These are phyloP conservation scores for Cercospora sp. DNA, from an alignment of 2,329 filamentous ascomycete genomes.

Conservation along the genomic window DNA sequence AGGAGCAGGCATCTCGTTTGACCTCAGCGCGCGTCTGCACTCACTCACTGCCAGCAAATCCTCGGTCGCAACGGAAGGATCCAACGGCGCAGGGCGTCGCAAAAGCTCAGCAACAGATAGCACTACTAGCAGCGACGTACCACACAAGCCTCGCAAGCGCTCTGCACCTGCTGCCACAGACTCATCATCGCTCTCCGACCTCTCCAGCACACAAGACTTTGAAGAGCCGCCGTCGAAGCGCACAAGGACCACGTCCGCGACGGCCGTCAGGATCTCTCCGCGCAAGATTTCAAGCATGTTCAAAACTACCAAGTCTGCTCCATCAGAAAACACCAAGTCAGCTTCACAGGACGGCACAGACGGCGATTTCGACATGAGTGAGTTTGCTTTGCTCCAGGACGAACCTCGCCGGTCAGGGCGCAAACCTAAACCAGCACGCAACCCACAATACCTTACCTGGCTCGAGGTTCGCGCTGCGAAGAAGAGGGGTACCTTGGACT, in stretches of 20 bases:
- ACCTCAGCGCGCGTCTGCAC: background rate
- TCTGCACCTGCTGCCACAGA: background rate
- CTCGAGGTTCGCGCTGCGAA: background rate
- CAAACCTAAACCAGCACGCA: constrained; percentile 87
- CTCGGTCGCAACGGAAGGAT: background rate
- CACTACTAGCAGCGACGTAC: background rate
- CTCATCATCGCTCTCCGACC: background rate
- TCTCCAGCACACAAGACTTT: background rate
- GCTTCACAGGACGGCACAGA: background rate
- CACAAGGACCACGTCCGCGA: background rate
- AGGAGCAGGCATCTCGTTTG: background rate
- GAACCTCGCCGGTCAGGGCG: constrained; percentile 93
- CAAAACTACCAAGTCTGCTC: background rate
- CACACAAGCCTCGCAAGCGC: background rate
- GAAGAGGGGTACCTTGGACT: background rate
- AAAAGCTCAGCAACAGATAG: background rate
- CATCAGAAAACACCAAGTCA: background rate
- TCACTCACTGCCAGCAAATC: background rate
- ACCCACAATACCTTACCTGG: constrained; percentile 6
- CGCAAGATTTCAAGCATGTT: constrained; percentile 6
- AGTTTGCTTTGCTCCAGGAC: constrained; percentile 46
- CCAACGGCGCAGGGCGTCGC: background rate
- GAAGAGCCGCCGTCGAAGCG: background rate
- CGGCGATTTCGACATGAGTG: background rate
- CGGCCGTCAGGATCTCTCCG: background rate